Evolutionary conservation across 345 rosid genomes (phyloP).

Genomic region (Microcos paniculata): DNA sequence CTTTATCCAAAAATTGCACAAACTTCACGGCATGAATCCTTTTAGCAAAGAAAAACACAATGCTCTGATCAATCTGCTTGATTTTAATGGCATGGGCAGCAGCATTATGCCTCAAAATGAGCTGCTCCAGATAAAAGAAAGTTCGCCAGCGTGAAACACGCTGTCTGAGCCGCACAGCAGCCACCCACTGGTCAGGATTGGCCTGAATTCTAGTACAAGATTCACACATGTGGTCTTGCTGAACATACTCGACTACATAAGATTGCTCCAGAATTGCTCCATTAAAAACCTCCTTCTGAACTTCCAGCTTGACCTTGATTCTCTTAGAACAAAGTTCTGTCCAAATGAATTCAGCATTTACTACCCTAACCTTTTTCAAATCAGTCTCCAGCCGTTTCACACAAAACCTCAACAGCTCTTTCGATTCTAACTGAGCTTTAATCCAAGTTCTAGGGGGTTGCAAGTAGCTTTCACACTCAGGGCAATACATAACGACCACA

Average conservation of each 20-base stretch:
- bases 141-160: slow-evolving; percentile 59
- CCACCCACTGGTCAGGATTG: slow-evolving; percentile 71
- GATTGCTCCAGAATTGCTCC: slow-evolving; percentile 56
- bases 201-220: slow-evolving; percentile 53
- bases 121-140: slow-evolving; percentile 54
- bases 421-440: slow-evolving; percentile 50
- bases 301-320: slow-evolving; percentile 48
- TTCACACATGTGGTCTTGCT: slow-evolving; percentile 51
- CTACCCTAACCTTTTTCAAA: slow-evolving; percentile 37
- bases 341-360: slow-evolving; percentile 50
- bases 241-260: slow-evolving; percentile 48
- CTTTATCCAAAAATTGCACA: slow-evolving; percentile 57
- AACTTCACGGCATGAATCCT: slow-evolving; percentile 51
- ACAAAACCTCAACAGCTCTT: slow-evolving; percentile 46
- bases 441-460: slow-evolving; percentile 51
- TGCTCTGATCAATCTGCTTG: slow-evolving; percentile 57
- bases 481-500: slow-evolving; percentile 41
- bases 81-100: slow-evolving; percentile 47
- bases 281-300: slow-evolving; percentile 57
- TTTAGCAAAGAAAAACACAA: slow-evolving; percentile 60
- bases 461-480: slow-evolving; percentile 52
- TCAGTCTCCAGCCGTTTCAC: slow-evolving; percentile 31
- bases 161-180: slow-evolving; percentile 57
- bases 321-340: slow-evolving; percentile 68
- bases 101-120: slow-evolving; percentile 56